These are phyloP conservation scores for Ascochyta viciae-villosae DNA, from an alignment of 2,329 filamentous ascomycete genomes.

Conservation along the genomic window DNA sequence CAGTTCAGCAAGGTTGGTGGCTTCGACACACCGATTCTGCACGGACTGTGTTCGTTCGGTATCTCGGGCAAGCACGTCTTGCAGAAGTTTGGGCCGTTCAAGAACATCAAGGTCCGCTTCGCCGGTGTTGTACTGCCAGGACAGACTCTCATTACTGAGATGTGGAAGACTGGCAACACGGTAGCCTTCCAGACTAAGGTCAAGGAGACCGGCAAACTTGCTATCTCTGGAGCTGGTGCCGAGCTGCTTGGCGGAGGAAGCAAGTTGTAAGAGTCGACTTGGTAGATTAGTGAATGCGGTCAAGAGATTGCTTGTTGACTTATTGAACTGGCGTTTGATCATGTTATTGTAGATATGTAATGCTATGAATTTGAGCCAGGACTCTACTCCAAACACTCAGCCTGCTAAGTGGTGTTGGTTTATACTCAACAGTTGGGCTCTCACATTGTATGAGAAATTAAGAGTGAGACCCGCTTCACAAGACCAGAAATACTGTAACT, in stretches of 20 bases:
- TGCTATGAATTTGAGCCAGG: not conserved
- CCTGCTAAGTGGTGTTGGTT: no score
- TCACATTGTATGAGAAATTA: no score
- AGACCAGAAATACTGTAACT: no score
- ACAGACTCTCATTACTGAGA: slow-evolving; percentile 88
- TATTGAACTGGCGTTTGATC: not conserved
- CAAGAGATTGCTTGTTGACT: not conserved
- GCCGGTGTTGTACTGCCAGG: slow-evolving; percentile 85
- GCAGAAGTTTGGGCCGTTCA: slow-evolving; percentile 80
- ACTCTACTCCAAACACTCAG: no score
- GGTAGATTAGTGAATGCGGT: not conserved
- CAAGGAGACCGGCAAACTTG: slow-evolving; percentile 90
- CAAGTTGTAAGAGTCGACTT: slow-evolving; percentile 41
- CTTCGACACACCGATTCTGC: slow-evolving; percentile 92
- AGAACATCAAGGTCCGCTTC: slow-evolving; percentile 93
- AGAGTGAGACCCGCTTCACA: no score
- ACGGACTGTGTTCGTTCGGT: slow-evolving; percentile 96
- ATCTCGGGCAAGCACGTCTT: slow-evolving; percentile 90
- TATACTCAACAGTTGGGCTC: no score
- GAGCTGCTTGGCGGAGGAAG: slow-evolving; percentile 68
- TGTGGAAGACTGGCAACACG: slow-evolving; percentile 86
- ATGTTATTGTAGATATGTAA: slow-evolving; percentile 4
- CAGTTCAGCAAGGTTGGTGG: slow-evolving; percentile 93
- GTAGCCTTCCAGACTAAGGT: slow-evolving; percentile 87
- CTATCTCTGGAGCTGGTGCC: slow-evolving; percentile 80